Conservation (phyloP, 2,329 filamentous ascomycete species). For the Parastagonospora avenae region DNA sequence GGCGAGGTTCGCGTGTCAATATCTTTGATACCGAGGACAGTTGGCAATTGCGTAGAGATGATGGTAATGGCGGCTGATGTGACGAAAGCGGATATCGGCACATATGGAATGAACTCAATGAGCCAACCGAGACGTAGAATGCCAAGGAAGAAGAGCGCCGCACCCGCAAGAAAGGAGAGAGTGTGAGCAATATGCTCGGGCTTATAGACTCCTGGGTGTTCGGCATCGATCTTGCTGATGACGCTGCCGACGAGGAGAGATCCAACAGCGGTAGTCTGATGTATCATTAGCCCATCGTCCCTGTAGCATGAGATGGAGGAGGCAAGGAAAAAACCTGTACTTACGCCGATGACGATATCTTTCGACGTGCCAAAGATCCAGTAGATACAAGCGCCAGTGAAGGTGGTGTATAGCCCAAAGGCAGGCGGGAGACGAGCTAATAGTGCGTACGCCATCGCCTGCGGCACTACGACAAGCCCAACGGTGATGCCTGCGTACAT, state of each 20-base stretch:
- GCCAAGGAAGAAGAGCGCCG: slow-evolving; percentile 78
- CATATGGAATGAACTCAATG: slow-evolving; percentile 89
- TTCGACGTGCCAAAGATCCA: slow-evolving; percentile 98
- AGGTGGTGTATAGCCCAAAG: slow-evolving; percentile 90
- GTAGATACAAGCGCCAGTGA: slow-evolving; percentile 91
- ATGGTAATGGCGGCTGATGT: slow-evolving; percentile 94
- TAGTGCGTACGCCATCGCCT: slow-evolving; percentile 92
- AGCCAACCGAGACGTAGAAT: slow-evolving; percentile 84
- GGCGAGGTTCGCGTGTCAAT: slow-evolving; percentile 78
- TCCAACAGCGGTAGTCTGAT: slow-evolving; percentile 87
- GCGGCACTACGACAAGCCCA: slow-evolving; percentile 82
- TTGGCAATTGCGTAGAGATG: slow-evolving; percentile 77
- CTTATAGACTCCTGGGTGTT: slow-evolving; percentile 61
- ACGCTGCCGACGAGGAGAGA: slow-evolving; percentile 86
- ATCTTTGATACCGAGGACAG: slow-evolving; percentile 75
- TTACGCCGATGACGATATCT: slow-evolving; percentile 91
- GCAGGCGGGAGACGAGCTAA: slow-evolving; percentile 77
- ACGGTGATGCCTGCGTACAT: slow-evolving; percentile 60
- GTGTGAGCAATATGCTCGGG: slow-evolving; percentile 75
- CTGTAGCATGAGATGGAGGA: background rate
- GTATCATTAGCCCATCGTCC: slow-evolving; percentile 3
- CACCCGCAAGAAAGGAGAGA: slow-evolving; percentile 77
- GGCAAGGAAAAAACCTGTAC: slow-evolving; percentile 38
- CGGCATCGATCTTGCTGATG: slow-evolving; percentile 65
- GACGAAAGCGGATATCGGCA: slow-evolving; percentile 94